Evolutionary conservation across 306 rosid genomes (phyloP), one percentile per base, ranked within the genome.

Genomic region (Cucurbita argyrosperma): DNA sequence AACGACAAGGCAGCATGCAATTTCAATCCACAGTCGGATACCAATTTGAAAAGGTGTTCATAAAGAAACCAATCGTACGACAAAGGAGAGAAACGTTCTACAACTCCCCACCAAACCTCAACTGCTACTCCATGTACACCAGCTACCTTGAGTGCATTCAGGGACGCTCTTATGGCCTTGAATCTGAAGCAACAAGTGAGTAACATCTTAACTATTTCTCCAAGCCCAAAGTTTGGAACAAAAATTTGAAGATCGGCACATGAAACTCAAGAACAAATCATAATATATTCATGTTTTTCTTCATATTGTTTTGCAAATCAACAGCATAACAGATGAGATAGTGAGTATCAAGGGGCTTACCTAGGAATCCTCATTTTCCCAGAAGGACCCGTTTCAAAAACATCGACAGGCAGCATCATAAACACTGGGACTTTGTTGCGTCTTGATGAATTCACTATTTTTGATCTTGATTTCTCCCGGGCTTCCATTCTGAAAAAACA

Each of bases 31-130:
- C 71, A 47, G 45, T 66, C 70, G 56, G 77, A 78, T 59, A 82
- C 62, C 79, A 78, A 54, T 57, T 78, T 71, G 76, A 82, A 78
- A 53, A 82, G 82, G 51, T 55, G 21, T 46, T 78, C 82, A 70
- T 78, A 82, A 47, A 82, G 79, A 55, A 77, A 53, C 85, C 85
- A 82, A 71, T 82, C 57, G 60, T 78, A 82, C 11, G 63, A 23
- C 38, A 37, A 46, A 55, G 85, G 85, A 60, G 85, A 74, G 79
- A 75, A 75, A 46, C 85, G 82, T 61, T 82, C 85, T 42, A 78
- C 82, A 3, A 82, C 72, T 18, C 84, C 85, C 85, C 85, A 82
- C 85, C 82, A 78, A 62, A 78, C 85, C 77, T 82, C 85, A 75
- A 82, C 85, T 58, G 79, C 82, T 74, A 82, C 66, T 69, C 85